These are phyloP conservation scores for Metschnikowia sp. DNA, from an alignment of 805 yeast species.

Conservation along the genomic window DNA sequence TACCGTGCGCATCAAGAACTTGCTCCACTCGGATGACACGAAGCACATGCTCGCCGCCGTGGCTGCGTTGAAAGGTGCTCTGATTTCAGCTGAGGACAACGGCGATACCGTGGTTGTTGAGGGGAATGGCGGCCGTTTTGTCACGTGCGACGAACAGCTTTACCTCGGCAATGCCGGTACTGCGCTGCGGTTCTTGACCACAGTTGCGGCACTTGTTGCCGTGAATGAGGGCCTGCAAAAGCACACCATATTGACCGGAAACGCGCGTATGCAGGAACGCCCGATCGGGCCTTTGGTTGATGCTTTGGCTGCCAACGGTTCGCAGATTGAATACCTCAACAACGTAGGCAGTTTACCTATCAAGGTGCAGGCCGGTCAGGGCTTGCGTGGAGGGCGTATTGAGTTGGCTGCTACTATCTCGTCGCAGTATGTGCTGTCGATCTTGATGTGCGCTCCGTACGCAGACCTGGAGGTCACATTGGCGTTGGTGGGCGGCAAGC, in stretches of 20 bases:
- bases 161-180: constrained; percentile 98
- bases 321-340: constrained; percentile 67
- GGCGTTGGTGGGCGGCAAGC: constrained; percentile 91
- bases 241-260: constrained; percentile 77
- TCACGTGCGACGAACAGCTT: constrained; percentile 62
- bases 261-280: constrained; percentile 94
- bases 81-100: constrained; percentile 75
- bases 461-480: constrained; percentile 86
- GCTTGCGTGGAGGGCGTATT: constrained; percentile 84
- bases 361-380: constrained; percentile 61
- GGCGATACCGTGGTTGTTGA: constrained; percentile 85
- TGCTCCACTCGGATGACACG: constrained; percentile 95
- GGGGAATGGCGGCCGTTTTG: constrained; percentile 78
- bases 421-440: constrained; percentile 94
- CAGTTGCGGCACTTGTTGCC: constrained; percentile 83
- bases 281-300: constrained; percentile 96
- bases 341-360: constrained; percentile 83
- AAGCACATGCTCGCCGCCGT: constrained; percentile 92
- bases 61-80: constrained; percentile 73
- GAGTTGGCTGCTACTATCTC: constrained; percentile 95
- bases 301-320: constrained; percentile 80
- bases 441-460: constrained; percentile 96
- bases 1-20: constrained; percentile 73
- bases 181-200: constrained; percentile 89
- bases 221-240: constrained; percentile 32